Evolutionary conservation across 768 basidiomycete genomes (phyloP).

Genomic region (Kwoniella sp.): DNA sequence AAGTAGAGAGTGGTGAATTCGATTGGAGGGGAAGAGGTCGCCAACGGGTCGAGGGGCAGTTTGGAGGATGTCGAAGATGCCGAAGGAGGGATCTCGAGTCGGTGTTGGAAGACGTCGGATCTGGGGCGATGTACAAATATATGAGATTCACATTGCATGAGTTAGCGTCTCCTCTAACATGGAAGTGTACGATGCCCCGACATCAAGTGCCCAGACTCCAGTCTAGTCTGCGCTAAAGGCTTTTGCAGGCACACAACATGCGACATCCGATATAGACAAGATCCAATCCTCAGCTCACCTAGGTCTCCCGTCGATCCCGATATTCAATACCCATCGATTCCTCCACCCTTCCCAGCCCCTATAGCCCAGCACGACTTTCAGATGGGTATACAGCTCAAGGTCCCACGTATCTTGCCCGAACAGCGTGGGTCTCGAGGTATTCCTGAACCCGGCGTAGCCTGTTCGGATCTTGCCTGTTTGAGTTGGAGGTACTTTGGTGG

Average conservation of each 20-base stretch:
- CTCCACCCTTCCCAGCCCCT: slow-evolving; percentile 75
- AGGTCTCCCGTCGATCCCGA: slow-evolving; percentile 75
- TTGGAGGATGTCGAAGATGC: slow-evolving; percentile 37
- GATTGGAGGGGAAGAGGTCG: slow-evolving; percentile 26
- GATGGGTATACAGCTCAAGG: slow-evolving; percentile 75
- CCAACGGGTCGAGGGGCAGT: slow-evolving; percentile 54
- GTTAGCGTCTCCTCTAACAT: no score
- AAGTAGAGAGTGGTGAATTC: slow-evolving; percentile 62
- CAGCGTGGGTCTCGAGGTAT: slow-evolving; percentile 76
- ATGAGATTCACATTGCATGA: no score
- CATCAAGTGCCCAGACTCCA: no score
- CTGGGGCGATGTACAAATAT: no score
- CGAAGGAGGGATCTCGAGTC: slow-evolving; percentile 59
- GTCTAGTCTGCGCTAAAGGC: no score
- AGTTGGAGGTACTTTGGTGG: slow-evolving; percentile 69
- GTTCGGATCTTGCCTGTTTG: slow-evolving; percentile 71
- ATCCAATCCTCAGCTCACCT: slow-evolving; percentile 26
- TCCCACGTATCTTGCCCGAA: slow-evolving; percentile 87
- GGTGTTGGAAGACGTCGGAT: slow-evolving; percentile 92
- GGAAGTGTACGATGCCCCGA: no score
- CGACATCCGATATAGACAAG: no score
- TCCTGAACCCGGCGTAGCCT: slow-evolving; percentile 90
- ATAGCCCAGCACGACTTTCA: slow-evolving; percentile 76
- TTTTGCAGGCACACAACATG: no score
- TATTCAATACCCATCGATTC: slow-evolving; percentile 87